Evolutionary conservation across 441 rosid species (phyloP), one percentile per base, ranked within the genome.

Genomic region (Jatropha multifida): DNA sequence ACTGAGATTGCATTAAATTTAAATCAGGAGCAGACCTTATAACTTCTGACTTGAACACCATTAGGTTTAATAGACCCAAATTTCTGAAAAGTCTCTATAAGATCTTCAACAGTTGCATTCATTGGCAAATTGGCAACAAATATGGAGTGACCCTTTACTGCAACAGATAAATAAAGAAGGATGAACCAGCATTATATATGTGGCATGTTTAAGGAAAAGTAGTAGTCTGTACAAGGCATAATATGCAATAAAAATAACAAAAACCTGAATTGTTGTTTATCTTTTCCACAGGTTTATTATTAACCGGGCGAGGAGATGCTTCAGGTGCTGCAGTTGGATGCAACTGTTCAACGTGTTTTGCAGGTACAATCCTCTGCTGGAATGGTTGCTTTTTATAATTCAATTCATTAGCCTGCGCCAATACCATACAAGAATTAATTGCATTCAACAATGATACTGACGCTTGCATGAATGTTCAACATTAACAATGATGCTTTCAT

Each of bases 11-110:
- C 5, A 46, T 46, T 58, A 41, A 23, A 54, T 23, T 23, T 51
- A 18, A 72, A 82, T 73, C 37, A 41, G 13, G 81, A 77, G 41
- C 76, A 70, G 70, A 96, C 97, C 98, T 91, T 96, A 76, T 86
- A 87, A 80, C 94, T 91, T 83, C 99, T 84, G 85, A 96, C 97
- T 94, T 96, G 99, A 84, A 96, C 87, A 59, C 98, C 99, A 48
- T 86, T 81, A 20, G 75, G 87, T 85, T 89, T 96, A 62, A 96
- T 96, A 55, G 97, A 85, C 61, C 99, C 99, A 83, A 85, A 94
- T 67, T 66, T 87, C 83, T 85, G 86, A 79, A 96, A 96, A 74
- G 80, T 85, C 68, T 90, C 92, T 77, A 81, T 89, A 54, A 96
- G 98, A 78, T 88, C 94, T 42, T 82, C 79, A 69, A 85, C 88